phyloP scores from a whole-genome alignment of 164 flowering plant species.

The Cinnamomum micranthum region DNA sequence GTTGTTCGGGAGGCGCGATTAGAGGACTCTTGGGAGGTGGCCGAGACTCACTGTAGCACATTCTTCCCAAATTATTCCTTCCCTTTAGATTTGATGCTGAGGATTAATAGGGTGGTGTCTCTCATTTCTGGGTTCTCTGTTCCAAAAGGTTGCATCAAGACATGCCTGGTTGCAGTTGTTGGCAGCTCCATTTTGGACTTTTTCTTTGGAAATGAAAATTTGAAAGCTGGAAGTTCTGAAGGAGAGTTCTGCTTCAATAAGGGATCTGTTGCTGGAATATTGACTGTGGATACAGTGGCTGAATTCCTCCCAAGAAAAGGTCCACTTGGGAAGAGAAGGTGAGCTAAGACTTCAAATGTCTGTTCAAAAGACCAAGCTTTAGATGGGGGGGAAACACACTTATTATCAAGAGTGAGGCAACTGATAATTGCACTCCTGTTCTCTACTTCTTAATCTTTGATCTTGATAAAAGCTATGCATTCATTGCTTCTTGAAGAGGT shows the following conservation, averaged over 20 bases:
- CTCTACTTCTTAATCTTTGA: no score
- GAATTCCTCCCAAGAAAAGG: constrained; percentile 95
- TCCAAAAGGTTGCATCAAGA: constrained; percentile 71
- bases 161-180: constrained; percentile 81
- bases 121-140: constrained; percentile 69
- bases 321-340: constrained; percentile 88
- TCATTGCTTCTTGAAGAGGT: no score
- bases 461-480: no score
- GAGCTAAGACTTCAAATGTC: constrained; percentile 3
- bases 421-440: no score
- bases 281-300: constrained; percentile 89
- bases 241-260: constrained; percentile 59
- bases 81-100: constrained; percentile 73
- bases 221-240: constrained; percentile 66
- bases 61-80: constrained; percentile 92
- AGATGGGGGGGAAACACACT: no score
- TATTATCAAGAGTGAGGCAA: no score
- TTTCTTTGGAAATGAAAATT: constrained; percentile 50
- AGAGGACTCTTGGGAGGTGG: constrained; percentile 97
- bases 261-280: constrained; percentile 84
- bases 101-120: constrained; percentile 69
- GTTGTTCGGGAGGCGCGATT: constrained; percentile 96
- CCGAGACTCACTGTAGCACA: constrained; percentile 97
- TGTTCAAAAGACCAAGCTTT: neutral
- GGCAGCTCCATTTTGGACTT: constrained; percentile 42